Evolutionary conservation across 1,284 basidiomycete genomes (phyloP), one percentile per base, ranked within the genome.

Genomic region (Waitea zeae): DNA sequence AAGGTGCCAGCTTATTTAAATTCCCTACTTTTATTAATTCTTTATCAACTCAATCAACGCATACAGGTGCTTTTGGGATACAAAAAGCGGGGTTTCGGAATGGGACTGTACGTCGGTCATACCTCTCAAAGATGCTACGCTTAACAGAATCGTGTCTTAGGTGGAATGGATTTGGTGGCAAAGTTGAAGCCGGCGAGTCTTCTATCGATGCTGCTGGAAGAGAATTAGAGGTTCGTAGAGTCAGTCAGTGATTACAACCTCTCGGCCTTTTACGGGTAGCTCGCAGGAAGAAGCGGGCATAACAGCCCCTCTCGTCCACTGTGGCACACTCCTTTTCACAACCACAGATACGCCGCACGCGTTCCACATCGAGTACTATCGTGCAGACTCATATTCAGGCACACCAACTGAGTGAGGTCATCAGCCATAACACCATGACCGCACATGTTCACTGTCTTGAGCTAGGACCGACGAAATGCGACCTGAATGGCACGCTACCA

Each of bases 261-360:
- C 3, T 17, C 20, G 19, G 28, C 20, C n/a, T n/a, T n/a, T n/a
- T n/a, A n/a, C n/a, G n/a, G n/a, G n/a, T n/a, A n/a, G n/a, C 17
- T 13, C 13, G 3, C 42, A 87, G 82, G 82, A 88, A 59, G 82
- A 87, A 54, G 67, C 79, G 3, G 76, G 81, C 0, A 70, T 87
- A 29, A 57, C 54, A 12, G 71, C 77, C 0, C 54, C 63, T 2
- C 57, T 83, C 9, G 50, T 58, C 35, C 66, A 70, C 36, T 64
- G 59, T 31, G 79, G 78, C 4, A 65, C 59, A 3, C 50, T 82
- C 12, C 54, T 81, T 37, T 83, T 81, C 48, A 50, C 69, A 17
- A 57, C 50, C 20, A 56, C 64, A 30, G 64, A 56, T 3, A 48
- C 54, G 3, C 64, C 70, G 30, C 62, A 58, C 48, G 72, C 73